phyloP scores from a whole-genome alignment of 768 basidiomycete species.

The Termitomyces sp. region DNA sequence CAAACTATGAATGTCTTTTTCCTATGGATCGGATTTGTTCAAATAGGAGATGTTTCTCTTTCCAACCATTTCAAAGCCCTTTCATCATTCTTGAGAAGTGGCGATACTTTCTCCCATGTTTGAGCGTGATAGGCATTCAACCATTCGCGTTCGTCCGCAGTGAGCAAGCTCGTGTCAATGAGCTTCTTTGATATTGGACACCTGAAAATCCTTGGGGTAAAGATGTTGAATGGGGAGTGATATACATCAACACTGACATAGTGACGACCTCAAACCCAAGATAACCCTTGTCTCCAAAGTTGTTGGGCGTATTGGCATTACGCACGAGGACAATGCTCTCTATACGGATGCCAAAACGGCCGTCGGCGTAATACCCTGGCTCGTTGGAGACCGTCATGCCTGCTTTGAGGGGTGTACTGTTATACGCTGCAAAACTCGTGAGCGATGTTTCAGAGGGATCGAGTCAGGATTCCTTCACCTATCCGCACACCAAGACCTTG shows the following conservation, averaged over 20 bases:
- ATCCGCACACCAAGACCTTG: slow-evolving; percentile 64
- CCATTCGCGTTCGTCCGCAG: slow-evolving; percentile 71
- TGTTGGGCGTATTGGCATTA: slow-evolving; percentile 61
- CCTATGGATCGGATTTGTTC: slow-evolving; percentile 1
- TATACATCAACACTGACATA: slow-evolving; percentile 48
- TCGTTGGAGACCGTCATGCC: slow-evolving; percentile 95
- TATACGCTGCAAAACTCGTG: slow-evolving; percentile 43
- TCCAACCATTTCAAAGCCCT: slow-evolving; percentile 62
- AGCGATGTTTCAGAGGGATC: not conserved
- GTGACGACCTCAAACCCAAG: slow-evolving; percentile 85
- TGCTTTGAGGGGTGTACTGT: slow-evolving; percentile 66
- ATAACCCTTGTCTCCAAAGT: slow-evolving; percentile 85
- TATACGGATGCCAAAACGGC: slow-evolving; percentile 87
- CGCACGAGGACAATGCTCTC: slow-evolving; percentile 85
- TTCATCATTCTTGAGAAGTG: slow-evolving; percentile 60
- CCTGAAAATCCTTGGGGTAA: slow-evolving; percentile 28
- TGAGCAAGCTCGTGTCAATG: slow-evolving; percentile 60
- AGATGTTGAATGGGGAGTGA: not conserved
- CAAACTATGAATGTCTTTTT: not conserved
- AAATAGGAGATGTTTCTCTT: slow-evolving; percentile 50
- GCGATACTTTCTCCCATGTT: slow-evolving; percentile 67
- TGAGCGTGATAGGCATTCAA: slow-evolving; percentile 81
- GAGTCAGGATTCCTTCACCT: slow-evolving; percentile 20
- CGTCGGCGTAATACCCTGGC: slow-evolving; percentile 91
- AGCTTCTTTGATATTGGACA: slow-evolving; percentile 89